Base-by-base conservation (phyloP, 177 flowering plant species). In the Vitis hybrid region DNA sequence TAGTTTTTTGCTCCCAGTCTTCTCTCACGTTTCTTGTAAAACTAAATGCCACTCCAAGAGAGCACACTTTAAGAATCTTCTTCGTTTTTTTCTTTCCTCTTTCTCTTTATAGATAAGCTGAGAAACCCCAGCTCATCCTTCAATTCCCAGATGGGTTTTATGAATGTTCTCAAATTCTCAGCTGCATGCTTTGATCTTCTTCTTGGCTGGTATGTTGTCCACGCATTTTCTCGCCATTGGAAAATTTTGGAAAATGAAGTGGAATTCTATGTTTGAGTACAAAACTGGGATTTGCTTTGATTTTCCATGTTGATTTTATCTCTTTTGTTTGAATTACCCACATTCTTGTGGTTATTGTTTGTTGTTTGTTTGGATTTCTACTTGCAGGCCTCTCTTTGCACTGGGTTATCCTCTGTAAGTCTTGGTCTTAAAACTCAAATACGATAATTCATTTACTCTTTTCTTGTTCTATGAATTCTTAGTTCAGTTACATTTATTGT, bases 351-450 rank as follows among this genome's bases (percentile, higher is more conserved):
- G 7, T 65, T 51, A 1, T 12, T 21, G 8, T 51, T 61, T 15
- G 17, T 39, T 18, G 15, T 55, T 9, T 59, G n/a, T 60, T 65
- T 50, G 18, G 26, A 8, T 15, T 30, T 34, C 12, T 12, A 2
- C 5, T 60, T 26, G 56, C 76, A 73, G 76, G 76, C 76, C 76
- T 56, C 14, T 73, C 19, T 13, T 62, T 49, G 69, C 72, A 26
- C 18, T 73, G 68, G 76, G 66, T 11, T 73, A 73, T 68, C 76
- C 76, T 57, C 55, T 73, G 76, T 73, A 63, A 67, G 76, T 39
- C 2, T 50, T 51, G 17, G 14, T 60, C 18, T 62, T 17, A 10
- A 26, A 26, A 26, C 26, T 26, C 26, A 26, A 26, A 26, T 26
- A 26, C 26, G 26, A 26, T 26, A 26, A 10, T 34, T 17, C 18